phyloP scores from a whole-genome alignment of 202 grass and related monocot species.

The Cymbopogon flexuosus region DNA sequence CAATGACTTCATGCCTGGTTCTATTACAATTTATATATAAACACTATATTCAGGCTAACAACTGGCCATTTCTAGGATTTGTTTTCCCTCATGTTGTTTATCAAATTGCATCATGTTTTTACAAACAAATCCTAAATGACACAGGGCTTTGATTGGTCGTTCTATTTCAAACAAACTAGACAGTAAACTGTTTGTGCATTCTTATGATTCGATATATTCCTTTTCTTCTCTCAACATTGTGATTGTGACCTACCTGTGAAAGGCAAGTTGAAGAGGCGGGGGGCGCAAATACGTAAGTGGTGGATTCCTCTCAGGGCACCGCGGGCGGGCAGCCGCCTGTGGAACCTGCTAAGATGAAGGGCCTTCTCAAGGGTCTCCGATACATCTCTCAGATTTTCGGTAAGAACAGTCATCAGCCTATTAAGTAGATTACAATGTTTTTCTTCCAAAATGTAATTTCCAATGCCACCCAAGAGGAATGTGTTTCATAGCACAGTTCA shows the following conservation, averaged over 20 bases:
- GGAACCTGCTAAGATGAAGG: slow-evolving; percentile 81
- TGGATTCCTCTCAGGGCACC: slow-evolving; percentile 42
- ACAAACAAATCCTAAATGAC: background rate
- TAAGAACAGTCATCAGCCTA: background rate
- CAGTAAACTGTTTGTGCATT: background rate
- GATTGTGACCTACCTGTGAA: slow-evolving; percentile 5
- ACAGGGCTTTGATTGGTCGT: background rate
- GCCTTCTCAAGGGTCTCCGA: slow-evolving; percentile 89
- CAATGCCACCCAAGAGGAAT: background rate
- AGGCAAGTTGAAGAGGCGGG: slow-evolving; percentile 16
- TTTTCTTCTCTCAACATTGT: background rate
- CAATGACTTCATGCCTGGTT: background rate
- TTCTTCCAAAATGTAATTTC: background rate
- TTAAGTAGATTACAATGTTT: background rate
- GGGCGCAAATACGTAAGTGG: slow-evolving; percentile 31
- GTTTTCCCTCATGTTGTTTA: background rate
- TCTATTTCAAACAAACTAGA: background rate
- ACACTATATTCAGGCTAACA: background rate
- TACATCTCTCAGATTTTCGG: slow-evolving; percentile 97
- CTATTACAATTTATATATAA: background rate
- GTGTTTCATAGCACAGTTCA: background rate
- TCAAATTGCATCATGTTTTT: background rate
- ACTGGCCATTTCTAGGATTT: background rate
- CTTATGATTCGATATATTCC: background rate
- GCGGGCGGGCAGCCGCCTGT: slow-evolving; percentile 56